These are phyloP conservation scores for Allium fistulosum DNA, from an alignment of 106 monocot genomes.

Conservation along the genomic window DNA sequence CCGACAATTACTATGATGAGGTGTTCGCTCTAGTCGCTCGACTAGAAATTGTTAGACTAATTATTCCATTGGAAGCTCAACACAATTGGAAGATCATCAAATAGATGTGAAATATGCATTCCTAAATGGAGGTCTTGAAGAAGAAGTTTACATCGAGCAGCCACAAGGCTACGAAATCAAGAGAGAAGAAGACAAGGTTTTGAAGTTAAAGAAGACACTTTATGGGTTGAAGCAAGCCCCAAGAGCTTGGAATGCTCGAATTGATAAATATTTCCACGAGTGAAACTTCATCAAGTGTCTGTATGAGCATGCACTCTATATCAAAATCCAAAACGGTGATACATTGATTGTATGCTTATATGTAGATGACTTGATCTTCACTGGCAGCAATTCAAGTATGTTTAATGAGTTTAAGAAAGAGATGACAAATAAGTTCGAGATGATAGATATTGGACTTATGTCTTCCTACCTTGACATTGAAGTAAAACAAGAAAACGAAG, in stretches of 20 bases:
- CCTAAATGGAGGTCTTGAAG: not conserved
- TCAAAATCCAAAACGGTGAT: not conserved
- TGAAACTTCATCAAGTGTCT: not conserved
- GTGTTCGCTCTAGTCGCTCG: not conserved
- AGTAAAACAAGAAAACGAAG: not conserved
- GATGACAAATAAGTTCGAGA: no score
- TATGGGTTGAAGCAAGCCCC: not conserved
- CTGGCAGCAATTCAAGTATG: not conserved
- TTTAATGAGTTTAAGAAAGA: no score
- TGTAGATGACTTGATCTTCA: conserved; percentile 5
- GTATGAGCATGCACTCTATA: not conserved
- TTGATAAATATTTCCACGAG: not conserved
- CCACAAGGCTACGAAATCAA: not conserved
- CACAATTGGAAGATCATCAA: not conserved
- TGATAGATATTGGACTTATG: not conserved
- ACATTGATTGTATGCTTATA: not conserved
- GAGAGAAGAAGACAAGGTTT: not conserved
- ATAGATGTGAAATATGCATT: not conserved
- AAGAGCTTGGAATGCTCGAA: not conserved
- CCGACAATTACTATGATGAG: not conserved
- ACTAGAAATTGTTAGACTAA: not conserved
- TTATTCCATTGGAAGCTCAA: not conserved
- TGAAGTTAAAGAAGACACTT: not conserved
- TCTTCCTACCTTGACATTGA: not conserved
- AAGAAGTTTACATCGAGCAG: not conserved